phyloP scores from a whole-genome alignment of 345 rosid species.

The Sisymbrium altissimum region DNA sequence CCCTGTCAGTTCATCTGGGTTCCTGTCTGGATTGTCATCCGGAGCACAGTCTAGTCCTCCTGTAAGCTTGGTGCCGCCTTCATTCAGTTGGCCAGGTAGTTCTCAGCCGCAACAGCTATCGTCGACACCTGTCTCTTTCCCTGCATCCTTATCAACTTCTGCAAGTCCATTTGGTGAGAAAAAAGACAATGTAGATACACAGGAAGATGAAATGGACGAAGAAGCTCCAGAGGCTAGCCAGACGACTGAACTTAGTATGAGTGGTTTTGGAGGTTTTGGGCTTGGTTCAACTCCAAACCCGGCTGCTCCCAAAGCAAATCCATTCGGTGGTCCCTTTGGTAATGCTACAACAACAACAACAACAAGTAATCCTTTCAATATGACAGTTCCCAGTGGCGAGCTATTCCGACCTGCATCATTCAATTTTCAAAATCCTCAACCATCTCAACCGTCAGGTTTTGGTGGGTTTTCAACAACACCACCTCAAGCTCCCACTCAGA shows the following conservation, averaged over 20 bases:
- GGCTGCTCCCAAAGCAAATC: constrained; percentile 53
- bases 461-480: constrained; percentile 56
- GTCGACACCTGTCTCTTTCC: constrained; percentile 29
- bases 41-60: constrained; percentile 40
- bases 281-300: constrained; percentile 56
- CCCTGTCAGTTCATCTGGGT: constrained; percentile 38
- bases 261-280: constrained; percentile 67
- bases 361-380: constrained; percentile 50
- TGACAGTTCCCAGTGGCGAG: constrained; percentile 74
- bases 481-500: constrained; percentile 55
- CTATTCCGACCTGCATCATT: constrained; percentile 89
- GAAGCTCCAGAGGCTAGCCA: constrained; percentile 72
- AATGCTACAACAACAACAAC: constrained; percentile 44
- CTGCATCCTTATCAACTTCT: constrained; percentile 37
- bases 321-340: constrained; percentile 74
- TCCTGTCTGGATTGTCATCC: constrained; percentile 36
- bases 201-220: constrained; percentile 99
- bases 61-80: constrained; percentile 34
- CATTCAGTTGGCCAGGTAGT: constrained; percentile 37
- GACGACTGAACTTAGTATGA: constrained; percentile 59
- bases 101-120: constrained; percentile 45
- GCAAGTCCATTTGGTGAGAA: constrained; percentile 38
- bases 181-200: constrained; percentile 43
- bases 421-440: constrained; percentile 68
- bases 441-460: constrained; percentile 48